phyloP scores from a whole-genome alignment of 768 basidiomycete species.

The Pleurotus giganteus region DNA sequence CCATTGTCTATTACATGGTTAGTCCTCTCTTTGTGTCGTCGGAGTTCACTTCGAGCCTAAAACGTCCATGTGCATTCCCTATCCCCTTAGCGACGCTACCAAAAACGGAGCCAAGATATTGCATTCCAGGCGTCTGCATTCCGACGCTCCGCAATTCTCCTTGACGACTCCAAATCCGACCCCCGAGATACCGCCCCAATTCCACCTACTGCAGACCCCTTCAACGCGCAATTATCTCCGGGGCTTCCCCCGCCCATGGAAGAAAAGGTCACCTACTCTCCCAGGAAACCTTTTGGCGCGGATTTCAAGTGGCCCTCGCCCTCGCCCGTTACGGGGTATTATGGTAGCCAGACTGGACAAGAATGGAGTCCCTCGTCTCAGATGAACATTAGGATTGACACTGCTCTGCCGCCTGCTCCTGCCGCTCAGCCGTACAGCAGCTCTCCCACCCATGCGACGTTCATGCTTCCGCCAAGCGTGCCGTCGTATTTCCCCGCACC shows the following conservation, averaged over 20 bases:
- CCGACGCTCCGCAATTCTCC: conserved; percentile 59
- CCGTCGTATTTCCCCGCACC: neutral
- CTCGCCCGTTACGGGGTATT: neutral
- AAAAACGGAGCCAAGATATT: conserved; percentile 20
- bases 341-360: neutral
- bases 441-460: neutral
- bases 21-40: neutral
- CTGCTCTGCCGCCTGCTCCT: conserved; percentile 5
- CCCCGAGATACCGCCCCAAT: neutral
- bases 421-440: neutral
- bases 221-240: neutral
- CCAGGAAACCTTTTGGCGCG: neutral
- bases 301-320: conserved; percentile 1
- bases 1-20: conserved; percentile 3
- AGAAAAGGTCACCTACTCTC: neutral
- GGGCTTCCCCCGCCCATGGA: neutral
- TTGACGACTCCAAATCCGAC: conserved; percentile 41
- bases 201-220: no score
- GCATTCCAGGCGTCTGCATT: conserved; percentile 46
- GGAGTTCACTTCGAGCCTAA: neutral
- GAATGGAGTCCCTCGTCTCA: neutral
- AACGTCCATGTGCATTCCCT: neutral
- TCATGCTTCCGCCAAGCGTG: neutral
- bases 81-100: conserved; percentile 38
- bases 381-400: neutral